These are phyloP conservation scores for Ceratobasidium sp. DNA, from an alignment of 1,284 basidiomycete species.

Conservation along the genomic window DNA sequence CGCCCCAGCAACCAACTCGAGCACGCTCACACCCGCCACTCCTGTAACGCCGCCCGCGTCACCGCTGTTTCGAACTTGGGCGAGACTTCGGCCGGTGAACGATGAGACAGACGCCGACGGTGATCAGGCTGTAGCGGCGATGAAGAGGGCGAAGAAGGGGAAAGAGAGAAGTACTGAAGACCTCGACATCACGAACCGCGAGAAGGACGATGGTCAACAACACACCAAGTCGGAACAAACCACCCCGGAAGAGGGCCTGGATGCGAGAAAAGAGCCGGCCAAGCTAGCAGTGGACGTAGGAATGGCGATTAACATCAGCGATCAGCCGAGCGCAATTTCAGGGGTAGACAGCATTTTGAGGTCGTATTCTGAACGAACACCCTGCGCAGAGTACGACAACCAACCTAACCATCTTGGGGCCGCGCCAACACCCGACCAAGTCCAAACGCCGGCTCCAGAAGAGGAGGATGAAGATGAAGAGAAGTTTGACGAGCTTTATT, in stretches of 20 bases:
- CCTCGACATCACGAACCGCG: neutral
- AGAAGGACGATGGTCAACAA: neutral
- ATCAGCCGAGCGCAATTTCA: constrained; percentile 30
- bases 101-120: constrained; percentile 34
- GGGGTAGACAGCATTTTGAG: constrained; percentile 39
- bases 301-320: neutral
- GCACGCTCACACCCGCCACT: constrained; percentile 25
- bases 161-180: constrained; percentile 27
- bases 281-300: constrained; percentile 30
- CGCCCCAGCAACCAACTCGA: constrained; percentile 5
- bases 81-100: constrained; percentile 38
- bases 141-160: constrained; percentile 15
- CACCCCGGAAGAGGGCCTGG: neutral
- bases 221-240: neutral
- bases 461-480: constrained; percentile 32
- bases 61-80: constrained; percentile 13
- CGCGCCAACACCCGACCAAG: neutral
- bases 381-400: constrained; percentile 2
- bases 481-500: constrained; percentile 31
- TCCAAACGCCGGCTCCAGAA: neutral
- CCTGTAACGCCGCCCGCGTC: constrained; percentile 39
- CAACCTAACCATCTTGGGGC: neutral
- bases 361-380: constrained; percentile 38
- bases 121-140: neutral
- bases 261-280: neutral